Evolutionary conservation across 805 yeast species (phyloP), one percentile per base, ranked within the genome.

Genomic region (Starmerella geochares): DNA sequence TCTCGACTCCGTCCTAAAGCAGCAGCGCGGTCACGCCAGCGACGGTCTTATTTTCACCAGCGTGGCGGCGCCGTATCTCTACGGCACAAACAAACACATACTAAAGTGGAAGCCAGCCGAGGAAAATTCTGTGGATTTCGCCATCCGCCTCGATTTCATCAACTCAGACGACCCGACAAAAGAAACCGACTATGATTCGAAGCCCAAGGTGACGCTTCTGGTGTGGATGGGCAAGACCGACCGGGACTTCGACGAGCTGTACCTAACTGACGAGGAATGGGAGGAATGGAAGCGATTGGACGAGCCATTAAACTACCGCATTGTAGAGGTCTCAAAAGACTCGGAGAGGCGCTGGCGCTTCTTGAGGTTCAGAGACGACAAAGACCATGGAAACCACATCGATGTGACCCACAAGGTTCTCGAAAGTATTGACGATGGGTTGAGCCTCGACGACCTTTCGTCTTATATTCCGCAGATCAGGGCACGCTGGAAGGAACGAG

Each of bases 61-160:
- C 56, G 83, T 94, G 39, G 86, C 79, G 47, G 78, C 90, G 1
- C 94, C 95, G 0, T 92, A 92, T 66, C 72, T 78, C 2, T 78
- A 81, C 54, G 97, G 97, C 13, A 90, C 97, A 1, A 97, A 92
- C 65, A 74, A 78, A 0, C 78, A 86, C 6, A 70, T 92, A 45
- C 68, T 92, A 49, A 92, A 94, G 67, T 92, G 99, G 99, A 92
- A 92, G 62, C 97, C 98, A 2, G 86, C 94, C 11, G 85, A 85
- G 54, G 98, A 90, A 65, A 94, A 92, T 60, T 83, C 96, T 0
- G 78, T 94, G 39, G 99, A 92, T 66, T 92, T 86, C 67, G 80
- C 80, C 62, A 65, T 92, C 52, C 72, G 73, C 29, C 65, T 86
- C 51, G 73, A 74, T 31, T 84, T 85, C 59, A 77, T 79, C 16